Percentiles rank a stretch among this genome's conserved stretches.
These are phyloP conservation scores for Deinandra increscens DNA, from an alignment of 129 eudicot genomes.

Conservation along the genomic window DNA sequence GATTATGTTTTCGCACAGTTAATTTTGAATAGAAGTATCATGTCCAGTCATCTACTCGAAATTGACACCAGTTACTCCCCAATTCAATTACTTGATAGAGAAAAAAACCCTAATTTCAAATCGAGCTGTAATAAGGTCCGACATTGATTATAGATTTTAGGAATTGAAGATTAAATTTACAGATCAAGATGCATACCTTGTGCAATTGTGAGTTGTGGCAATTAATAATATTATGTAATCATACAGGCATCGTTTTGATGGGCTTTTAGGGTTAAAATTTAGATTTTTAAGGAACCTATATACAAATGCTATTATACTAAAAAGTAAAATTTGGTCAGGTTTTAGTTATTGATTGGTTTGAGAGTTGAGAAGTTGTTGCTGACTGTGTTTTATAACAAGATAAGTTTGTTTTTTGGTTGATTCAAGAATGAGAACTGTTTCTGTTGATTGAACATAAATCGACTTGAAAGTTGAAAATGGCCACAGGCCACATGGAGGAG, in stretches of 20 bases:
- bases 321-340: background rate
- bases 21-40: background rate
- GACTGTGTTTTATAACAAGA: background rate
- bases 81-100: background rate
- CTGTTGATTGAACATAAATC: background rate
- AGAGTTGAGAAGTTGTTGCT: background rate
- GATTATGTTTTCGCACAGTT: background rate
- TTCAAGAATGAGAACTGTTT: background rate
- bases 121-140: background rate
- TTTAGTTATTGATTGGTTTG: background rate
- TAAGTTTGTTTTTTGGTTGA: background rate
- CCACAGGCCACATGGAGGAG: background rate
- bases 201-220: background rate
- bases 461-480: background rate
- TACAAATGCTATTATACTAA: background rate
- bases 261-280: background rate
- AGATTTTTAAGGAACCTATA: background rate
- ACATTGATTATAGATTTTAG: background rate
- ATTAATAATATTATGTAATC: background rate
- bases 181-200: background rate
- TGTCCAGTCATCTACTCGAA: background rate
- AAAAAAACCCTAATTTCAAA: conserved; percentile 7
- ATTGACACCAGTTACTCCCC: background rate
- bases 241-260: background rate
- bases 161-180: background rate